Percentiles rank a stretch among this genome's conserved stretches.
These are phyloP conservation scores for Debaryomyces prosopidis DNA, from an alignment of 805 yeast species.

Conservation along the genomic window DNA sequence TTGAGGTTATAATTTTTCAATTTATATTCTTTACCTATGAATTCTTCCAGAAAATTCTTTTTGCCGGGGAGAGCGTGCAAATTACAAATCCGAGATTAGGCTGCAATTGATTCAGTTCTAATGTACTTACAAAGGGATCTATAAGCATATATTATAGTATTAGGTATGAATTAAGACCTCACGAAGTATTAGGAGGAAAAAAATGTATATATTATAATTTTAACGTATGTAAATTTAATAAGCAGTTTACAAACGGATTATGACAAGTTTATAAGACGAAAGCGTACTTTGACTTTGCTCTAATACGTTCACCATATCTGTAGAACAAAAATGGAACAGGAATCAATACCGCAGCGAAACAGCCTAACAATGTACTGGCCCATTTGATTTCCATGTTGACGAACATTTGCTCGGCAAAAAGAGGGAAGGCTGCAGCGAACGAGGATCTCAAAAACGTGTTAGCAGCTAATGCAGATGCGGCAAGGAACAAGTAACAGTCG, in stretches of 20 bases:
- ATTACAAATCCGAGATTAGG: background rate
- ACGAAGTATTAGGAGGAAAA: no score
- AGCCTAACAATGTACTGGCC: constrained; percentile 58
- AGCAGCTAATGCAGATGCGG: constrained; percentile 68
- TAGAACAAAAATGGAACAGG: constrained; percentile 61
- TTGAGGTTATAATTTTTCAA: constrained; percentile 1
- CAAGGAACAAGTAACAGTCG: constrained; percentile 56
- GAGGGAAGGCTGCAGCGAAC: constrained; percentile 63
- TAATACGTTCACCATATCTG: constrained; percentile 44
- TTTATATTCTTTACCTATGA: background rate
- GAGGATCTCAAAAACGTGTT: constrained; percentile 59
- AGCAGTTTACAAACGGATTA: background rate
- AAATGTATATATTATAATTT: no score
- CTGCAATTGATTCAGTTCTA: no score
- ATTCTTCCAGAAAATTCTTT: constrained; percentile 13
- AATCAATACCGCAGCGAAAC: constrained; percentile 49
- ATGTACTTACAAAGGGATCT: no score
- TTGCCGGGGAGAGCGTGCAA: background rate
- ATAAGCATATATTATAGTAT: no score
- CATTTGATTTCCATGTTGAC: constrained; percentile 49
- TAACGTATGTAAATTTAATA: no score
- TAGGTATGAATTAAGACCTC: no score
- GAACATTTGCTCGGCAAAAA: constrained; percentile 57
- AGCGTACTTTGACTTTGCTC: constrained; percentile 17
- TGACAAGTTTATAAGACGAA: constrained; percentile 3